Evolutionary conservation across 345 rosid species (phyloP).

Genomic region (Euphorbia peplus): DNA sequence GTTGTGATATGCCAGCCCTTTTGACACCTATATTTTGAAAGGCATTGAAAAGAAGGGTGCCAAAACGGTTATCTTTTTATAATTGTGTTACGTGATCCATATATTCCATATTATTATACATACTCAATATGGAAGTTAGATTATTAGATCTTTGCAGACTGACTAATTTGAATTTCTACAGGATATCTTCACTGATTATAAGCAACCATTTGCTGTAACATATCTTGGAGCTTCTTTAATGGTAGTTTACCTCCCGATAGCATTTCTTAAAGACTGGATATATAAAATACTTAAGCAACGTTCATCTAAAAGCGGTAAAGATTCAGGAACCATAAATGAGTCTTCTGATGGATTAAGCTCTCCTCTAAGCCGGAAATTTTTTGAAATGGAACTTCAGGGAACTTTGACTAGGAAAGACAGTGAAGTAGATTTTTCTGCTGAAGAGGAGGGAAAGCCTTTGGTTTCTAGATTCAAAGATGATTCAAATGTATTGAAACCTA

Average conservation of each 20-base stretch:
- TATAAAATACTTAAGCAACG: constrained; percentile 44
- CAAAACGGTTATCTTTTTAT: too few species aligned
- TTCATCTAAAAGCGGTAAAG: constrained; percentile 51
- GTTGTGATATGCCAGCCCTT: too few species aligned
- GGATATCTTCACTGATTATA: constrained; percentile 88
- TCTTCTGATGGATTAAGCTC: constrained; percentile 51
- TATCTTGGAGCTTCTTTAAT: constrained; percentile 97
- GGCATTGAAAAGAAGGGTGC: too few species aligned
- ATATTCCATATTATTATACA: too few species aligned
- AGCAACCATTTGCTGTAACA: constrained; percentile 98
- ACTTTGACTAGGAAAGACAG: constrained; percentile 71
- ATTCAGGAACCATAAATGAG: constrained; percentile 37
- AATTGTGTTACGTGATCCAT: too few species aligned
- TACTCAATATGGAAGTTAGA: neutral
- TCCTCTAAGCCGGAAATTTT: constrained; percentile 52
- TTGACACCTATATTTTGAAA: neutral
- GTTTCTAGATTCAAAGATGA: constrained; percentile 61
- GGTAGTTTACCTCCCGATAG: constrained; percentile 95
- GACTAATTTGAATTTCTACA: constrained; percentile 23
- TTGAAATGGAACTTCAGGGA: constrained; percentile 80
- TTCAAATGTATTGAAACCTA: constrained; percentile 38
- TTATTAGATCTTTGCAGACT: neutral
- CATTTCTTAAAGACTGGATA: constrained; percentile 85
- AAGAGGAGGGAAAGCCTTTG: constrained; percentile 60
- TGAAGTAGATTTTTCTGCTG: constrained; percentile 51